These are phyloP conservation scores for Domatiomyces catenatus DNA, from an alignment of 2,329 filamentous ascomycete species.

Conservation along the genomic window DNA sequence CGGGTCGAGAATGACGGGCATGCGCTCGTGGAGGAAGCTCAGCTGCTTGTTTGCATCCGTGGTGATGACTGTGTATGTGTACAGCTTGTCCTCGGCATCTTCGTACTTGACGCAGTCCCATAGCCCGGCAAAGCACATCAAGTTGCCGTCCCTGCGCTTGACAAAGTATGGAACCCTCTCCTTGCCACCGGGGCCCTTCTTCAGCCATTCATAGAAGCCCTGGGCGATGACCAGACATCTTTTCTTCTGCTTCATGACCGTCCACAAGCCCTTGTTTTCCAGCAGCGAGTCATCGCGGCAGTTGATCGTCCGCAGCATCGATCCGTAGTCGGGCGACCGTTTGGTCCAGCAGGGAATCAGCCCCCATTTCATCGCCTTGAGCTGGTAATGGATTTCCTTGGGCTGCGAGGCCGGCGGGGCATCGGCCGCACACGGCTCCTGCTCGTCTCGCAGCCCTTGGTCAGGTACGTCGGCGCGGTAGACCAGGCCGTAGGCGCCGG, in stretches of 20 bases:
- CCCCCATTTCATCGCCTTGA: slow-evolving; percentile 94
- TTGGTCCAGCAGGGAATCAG: slow-evolving; percentile 90
- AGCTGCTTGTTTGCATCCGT: slow-evolving; percentile 72
- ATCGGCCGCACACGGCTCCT: slow-evolving; percentile 11
- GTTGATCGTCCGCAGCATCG: slow-evolving; percentile 80
- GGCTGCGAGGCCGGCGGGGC: slow-evolving; percentile 5
- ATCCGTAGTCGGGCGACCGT: slow-evolving; percentile 59
- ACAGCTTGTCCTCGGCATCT: slow-evolving; percentile 51
- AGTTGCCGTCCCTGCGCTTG: slow-evolving; percentile 61
- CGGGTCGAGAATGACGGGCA: slow-evolving; percentile 82
- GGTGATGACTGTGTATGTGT: slow-evolving; percentile 89
- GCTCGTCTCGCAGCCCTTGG: slow-evolving; percentile 34
- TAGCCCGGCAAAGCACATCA: slow-evolving; percentile 81
- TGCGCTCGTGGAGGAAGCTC: slow-evolving; percentile 77
- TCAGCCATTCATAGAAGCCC: slow-evolving; percentile 94
- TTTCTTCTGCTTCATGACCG: slow-evolving; percentile 74
- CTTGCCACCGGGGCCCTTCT: slow-evolving; percentile 53
- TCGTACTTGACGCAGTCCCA: slow-evolving; percentile 82
- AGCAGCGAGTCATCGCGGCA: slow-evolving; percentile 78
- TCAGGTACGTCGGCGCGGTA: slow-evolving; percentile 62
- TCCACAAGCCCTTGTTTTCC: slow-evolving; percentile 73
- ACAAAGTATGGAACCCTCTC: slow-evolving; percentile 76
- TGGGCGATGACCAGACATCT: slow-evolving; percentile 76
- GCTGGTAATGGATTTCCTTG: slow-evolving; percentile 49
- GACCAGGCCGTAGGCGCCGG: slow-evolving; percentile 69